Conservation (phyloP, 176 grass and related monocot species). For the Miscanthus lutarioriparius region DNA sequence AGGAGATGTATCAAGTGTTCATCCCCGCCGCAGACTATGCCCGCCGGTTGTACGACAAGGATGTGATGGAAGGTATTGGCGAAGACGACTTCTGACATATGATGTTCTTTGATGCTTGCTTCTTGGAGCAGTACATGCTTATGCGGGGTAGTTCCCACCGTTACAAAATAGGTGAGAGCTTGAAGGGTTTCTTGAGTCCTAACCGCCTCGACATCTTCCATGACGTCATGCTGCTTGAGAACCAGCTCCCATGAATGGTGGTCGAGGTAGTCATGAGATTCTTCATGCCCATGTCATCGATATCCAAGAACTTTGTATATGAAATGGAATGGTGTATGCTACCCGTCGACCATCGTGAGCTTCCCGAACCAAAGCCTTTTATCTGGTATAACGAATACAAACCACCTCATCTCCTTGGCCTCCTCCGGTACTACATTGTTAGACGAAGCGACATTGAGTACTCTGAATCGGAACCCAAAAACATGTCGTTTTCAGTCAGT, state of each 20-base stretch:
- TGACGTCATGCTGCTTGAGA: slow-evolving; percentile 1
- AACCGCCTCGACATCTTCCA: not conserved
- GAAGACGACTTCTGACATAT: not conserved
- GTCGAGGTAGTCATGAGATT: not conserved
- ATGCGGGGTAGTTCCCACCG: no score
- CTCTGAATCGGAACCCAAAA: no score
- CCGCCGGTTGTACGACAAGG: not conserved
- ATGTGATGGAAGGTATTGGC: not conserved
- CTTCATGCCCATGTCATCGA: fast-evolving
- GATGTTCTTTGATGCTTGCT: slow-evolving; percentile 18
- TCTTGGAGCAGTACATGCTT: not conserved
- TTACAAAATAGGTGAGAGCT: not conserved
- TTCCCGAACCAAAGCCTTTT: not conserved
- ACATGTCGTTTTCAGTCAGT: not conserved
- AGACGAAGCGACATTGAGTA: not conserved
- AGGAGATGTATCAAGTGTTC: not conserved
- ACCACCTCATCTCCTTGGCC: not conserved
- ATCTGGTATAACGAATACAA: not conserved
- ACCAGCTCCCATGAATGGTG: not conserved
- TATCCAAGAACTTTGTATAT: not conserved
- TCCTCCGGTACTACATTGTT: not conserved
- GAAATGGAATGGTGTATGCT: not conserved
- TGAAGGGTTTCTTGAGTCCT: not conserved
- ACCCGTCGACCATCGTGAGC: not conserved
- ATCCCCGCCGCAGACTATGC: fast-evolving